Percentiles rank a stretch among this genome's conserved stretches.
These are phyloP conservation scores for Coix lacrymajobi DNA, from an alignment of 176 grass and related monocot genomes.

Conservation along the genomic window DNA sequence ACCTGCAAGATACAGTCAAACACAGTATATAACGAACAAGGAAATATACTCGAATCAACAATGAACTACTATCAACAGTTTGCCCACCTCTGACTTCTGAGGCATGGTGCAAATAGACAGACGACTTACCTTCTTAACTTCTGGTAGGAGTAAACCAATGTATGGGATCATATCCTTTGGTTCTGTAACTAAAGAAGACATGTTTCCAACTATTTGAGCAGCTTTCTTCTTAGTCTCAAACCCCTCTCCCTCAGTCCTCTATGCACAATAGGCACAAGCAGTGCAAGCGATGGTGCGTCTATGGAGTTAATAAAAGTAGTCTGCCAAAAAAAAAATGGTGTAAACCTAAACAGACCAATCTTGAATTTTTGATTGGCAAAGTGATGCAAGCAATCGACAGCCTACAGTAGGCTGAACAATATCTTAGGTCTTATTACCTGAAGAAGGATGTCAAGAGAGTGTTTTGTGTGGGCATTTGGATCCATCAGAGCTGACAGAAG, in stretches of 20 bases:
- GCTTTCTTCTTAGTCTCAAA: conserved; percentile 96
- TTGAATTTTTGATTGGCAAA: background rate
- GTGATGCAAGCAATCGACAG: background rate
- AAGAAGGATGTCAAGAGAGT: conserved; percentile 96
- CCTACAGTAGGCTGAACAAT: background rate
- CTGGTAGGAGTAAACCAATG: conserved; percentile 83
- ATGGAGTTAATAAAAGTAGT: conserved; percentile 99
- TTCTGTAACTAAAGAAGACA: conserved; percentile 99
- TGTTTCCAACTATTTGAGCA: conserved; percentile 98
- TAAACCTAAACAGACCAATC: conserved; percentile 24
- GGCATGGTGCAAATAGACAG: background rate
- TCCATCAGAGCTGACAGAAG: conserved; percentile 81
- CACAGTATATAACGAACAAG: conserved; percentile 8
- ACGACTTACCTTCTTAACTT: conserved; percentile 84
- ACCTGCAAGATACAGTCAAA: conserved; percentile 51
- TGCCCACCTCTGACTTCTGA: background rate
- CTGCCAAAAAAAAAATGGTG: conserved; percentile 38
- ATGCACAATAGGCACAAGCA: conserved; percentile 96
- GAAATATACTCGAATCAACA: background rate
- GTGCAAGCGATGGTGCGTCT: conserved; percentile 89
- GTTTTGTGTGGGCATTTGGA: conserved; percentile 85
- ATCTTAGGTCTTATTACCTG: conserved; percentile 51
- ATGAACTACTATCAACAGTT: background rate
- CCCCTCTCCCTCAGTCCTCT: conserved; percentile 96
- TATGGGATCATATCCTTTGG: conserved; percentile 99